Percentiles rank a stretch among this genome's conserved stretches.
Conservation (phyloP, 2,329 filamentous ascomycete genomes). For the Tolypocladium endophyticum region DNA sequence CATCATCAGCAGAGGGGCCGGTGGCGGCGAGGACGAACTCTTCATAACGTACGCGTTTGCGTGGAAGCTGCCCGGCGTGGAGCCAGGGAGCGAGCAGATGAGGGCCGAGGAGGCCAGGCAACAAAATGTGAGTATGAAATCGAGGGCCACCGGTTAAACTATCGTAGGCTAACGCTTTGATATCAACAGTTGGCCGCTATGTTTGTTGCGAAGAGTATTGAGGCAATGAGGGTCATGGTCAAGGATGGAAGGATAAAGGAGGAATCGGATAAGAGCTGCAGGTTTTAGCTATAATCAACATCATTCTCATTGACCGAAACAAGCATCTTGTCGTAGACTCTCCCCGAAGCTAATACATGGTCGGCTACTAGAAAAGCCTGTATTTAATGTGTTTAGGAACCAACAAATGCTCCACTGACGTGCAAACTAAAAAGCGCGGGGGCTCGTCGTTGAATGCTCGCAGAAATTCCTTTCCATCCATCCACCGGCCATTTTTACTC, state of each 20-base stretch:
- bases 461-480: too few relatives aligned
- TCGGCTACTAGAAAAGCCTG: too few relatives aligned
- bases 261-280: too few relatives aligned
- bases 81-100: slow-evolving; percentile 10
- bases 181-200: slow-evolving; percentile 12
- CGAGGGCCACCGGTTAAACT: not conserved
- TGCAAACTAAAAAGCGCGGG: too few relatives aligned
- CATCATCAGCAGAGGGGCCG: slow-evolving; percentile 14
- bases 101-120: slow-evolving; percentile 9
- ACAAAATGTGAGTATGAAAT: slow-evolving; percentile 10
- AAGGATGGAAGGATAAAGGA: slow-evolving; percentile 7
- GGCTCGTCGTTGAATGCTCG: too few relatives aligned
- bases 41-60: slow-evolving; percentile 23
- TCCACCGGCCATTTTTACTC: too few relatives aligned
- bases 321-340: too few relatives aligned
- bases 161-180: not conserved
- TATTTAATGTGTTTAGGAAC: too few relatives aligned
- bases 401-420: too few relatives aligned
- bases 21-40: slow-evolving; percentile 10
- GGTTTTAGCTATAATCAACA: too few relatives aligned
- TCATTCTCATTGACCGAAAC: too few relatives aligned
- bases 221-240: slow-evolving; percentile 12
- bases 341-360: too few relatives aligned
- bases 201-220: slow-evolving; percentile 15
- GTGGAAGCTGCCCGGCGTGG: slow-evolving; percentile 13